Evolutionary conservation across 2,329 filamentous ascomycete species (phyloP), one percentile per base, ranked within the genome.

Genomic region (Epichloe festucae): DNA sequence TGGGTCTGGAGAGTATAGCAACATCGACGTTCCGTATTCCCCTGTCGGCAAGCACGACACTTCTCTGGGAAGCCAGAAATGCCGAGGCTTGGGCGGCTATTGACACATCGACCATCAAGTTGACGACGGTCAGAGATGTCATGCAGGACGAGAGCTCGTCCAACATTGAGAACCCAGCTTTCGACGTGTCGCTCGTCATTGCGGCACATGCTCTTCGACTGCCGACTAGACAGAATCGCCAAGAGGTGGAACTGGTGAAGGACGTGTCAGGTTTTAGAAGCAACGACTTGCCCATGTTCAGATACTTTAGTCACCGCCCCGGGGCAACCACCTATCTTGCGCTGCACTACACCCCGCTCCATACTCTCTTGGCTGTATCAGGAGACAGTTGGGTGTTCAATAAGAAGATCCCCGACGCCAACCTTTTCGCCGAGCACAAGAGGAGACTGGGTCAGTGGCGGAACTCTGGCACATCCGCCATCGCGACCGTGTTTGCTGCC

Each of bases 331-430:
- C 75, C 0, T 81, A 80, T 59, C 65, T 81, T 17, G 77, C 79
- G 1, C 65, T 82, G 1, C 70, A 80, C 55, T 68, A 78, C 58
- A 80, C 78, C 0, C 79, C 78, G n/a, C 70, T 82, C 4, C 72
- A 75, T 54, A 73, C 74, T 55, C 70, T 82, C 1, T 69, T 82
- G 17, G 76, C 77, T 11, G 75, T 81, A 7, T 75, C 75, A 31
- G 78, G 78, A 46, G 73, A 81, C 54, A 77, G 72, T 49, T 81
- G 77, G 77, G 67, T 78, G 19, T 79, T 81, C 58, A 72, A 73
- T 48, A 70, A 73, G 51, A 81, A 81, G 58, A 64, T 81, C 5
- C 62, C 70, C 2, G 64, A 69, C 4, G 61, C 64, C 2, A 65
- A 67, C 27, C 60, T 66, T 11, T 81, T 76, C 56, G 58, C 65